phyloP scores from a whole-genome alignment of 306 rosid species.

The Crotalaria pallida region DNA sequence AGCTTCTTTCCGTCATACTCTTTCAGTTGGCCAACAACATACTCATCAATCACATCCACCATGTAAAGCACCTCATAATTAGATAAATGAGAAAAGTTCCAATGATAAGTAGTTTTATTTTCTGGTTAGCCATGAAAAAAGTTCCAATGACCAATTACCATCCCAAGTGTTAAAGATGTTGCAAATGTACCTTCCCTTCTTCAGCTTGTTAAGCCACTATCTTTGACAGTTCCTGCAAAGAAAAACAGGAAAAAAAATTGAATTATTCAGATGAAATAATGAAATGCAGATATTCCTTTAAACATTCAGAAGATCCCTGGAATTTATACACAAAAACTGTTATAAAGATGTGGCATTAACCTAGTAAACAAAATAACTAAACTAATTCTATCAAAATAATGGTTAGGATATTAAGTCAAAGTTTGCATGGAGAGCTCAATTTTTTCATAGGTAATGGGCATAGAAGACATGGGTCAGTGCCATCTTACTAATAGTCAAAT shows the following conservation, averaged over 20 bases:
- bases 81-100: too few relatives aligned
- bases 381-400: not conserved
- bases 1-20: too few relatives aligned
- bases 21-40: too few relatives aligned
- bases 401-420: not conserved
- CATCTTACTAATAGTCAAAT: not conserved
- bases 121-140: not conserved
- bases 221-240: constrained; percentile 73
- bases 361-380: not conserved
- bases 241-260: not conserved
- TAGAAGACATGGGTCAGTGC: not conserved
- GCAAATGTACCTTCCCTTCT: constrained; percentile 88
- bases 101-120: too few relatives aligned
- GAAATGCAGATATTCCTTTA: constrained; percentile 10
- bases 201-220: constrained; percentile 82
- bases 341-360: not conserved
- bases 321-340: not conserved
- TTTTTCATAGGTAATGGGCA: not conserved
- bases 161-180: constrained; percentile 13
- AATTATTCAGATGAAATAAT: constrained; percentile 9
- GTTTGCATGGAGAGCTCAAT: not conserved
- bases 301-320: not conserved
- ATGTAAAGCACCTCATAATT: too few relatives aligned
- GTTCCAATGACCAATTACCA: constrained; percentile 4
- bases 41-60: too few relatives aligned